phyloP scores from a whole-genome alignment of 805 yeast genomes.

The Teunomyces cretensis region DNA sequence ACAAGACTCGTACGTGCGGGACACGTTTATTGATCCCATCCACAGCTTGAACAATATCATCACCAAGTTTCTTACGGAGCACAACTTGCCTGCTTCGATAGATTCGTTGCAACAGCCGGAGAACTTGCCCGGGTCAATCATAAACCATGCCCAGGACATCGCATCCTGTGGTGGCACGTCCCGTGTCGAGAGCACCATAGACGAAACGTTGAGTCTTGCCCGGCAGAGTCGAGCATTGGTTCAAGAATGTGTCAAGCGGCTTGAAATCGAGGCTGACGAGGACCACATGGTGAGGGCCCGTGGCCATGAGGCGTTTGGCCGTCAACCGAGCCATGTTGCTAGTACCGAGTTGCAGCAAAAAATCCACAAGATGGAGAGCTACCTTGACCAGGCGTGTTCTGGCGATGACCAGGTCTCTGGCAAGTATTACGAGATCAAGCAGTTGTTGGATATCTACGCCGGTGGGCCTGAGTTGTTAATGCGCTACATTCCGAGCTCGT shows the following conservation, averaged over 20 bases:
- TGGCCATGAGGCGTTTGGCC: conserved; percentile 56
- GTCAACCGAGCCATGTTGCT: conserved; percentile 47
- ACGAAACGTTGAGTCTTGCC: conserved; percentile 47
- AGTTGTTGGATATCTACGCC: conserved; percentile 43
- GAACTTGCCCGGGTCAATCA: conserved; percentile 55
- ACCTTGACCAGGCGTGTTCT: conserved; percentile 53
- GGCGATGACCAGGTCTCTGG: conserved; percentile 58
- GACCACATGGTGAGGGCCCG: conserved; percentile 51
- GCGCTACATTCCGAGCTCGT: conserved; percentile 41
- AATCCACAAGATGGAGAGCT: conserved; percentile 45
- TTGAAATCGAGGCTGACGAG: conserved; percentile 52
- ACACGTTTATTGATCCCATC: conserved; percentile 47
- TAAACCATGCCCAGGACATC: conserved; percentile 56
- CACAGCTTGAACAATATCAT: conserved; percentile 46
- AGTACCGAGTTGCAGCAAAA: conserved; percentile 39
- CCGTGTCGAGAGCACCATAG: conserved; percentile 40
- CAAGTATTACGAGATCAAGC: conserved; percentile 50
- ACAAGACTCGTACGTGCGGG: conserved; percentile 52
- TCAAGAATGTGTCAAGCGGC: conserved; percentile 43
- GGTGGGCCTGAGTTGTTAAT: conserved; percentile 37
- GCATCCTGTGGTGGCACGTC: conserved; percentile 51
- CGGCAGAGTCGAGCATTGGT: conserved; percentile 42
- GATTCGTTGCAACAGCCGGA: conserved; percentile 61
- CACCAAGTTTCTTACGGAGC: conserved; percentile 42
- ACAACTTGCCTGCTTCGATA: conserved; percentile 60